Evolutionary conservation across 1,284 basidiomycete species (phyloP).

Genomic region (Ustilago lituana): DNA sequence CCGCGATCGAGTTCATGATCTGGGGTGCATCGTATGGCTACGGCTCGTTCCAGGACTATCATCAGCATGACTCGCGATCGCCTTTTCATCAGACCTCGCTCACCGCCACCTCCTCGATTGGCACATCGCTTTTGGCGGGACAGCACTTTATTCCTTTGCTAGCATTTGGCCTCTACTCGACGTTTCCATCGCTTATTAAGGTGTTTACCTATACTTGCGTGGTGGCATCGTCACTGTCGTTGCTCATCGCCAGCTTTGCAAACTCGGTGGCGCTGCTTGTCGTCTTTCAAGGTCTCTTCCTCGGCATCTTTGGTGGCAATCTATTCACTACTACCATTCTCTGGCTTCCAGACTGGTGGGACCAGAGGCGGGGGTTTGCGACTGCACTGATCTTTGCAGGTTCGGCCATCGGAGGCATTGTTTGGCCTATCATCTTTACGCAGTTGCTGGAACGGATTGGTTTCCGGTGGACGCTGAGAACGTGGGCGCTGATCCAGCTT

Average conservation of each 20-base stretch:
- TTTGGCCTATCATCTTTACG: slow-evolving; percentile 54
- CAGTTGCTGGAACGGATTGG: slow-evolving; percentile 38
- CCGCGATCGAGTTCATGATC: slow-evolving; percentile 47
- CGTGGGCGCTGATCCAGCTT: slow-evolving; percentile 38
- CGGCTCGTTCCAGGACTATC: slow-evolving; percentile 63
- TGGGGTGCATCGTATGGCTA: slow-evolving; percentile 55
- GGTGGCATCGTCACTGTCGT: slow-evolving; percentile 20
- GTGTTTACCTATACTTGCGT: slow-evolving; percentile 35
- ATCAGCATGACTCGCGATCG: slow-evolving; percentile 42
- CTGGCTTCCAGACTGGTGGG: slow-evolving; percentile 58
- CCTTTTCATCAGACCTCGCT: slow-evolving; percentile 44
- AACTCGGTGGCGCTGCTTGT: slow-evolving; percentile 41
- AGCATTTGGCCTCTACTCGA: slow-evolving; percentile 41
- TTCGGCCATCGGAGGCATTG: slow-evolving; percentile 47
- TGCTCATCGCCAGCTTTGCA: slow-evolving; percentile 54
- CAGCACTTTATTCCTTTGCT: slow-evolving; percentile 56
- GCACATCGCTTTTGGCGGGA: slow-evolving; percentile 47
- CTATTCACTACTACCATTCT: slow-evolving; percentile 51
- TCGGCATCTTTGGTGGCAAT: slow-evolving; percentile 46
- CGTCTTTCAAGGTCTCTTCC: slow-evolving; percentile 52
- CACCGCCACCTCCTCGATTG: slow-evolving; percentile 48
- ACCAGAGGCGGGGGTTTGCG: slow-evolving; percentile 43
- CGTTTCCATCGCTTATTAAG: slow-evolving; percentile 44
- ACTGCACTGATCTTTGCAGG: slow-evolving; percentile 56
- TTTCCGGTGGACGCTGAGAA: slow-evolving; percentile 54